Conservation (phyloP, 257 asterid species). For the Petunia secreta region DNA sequence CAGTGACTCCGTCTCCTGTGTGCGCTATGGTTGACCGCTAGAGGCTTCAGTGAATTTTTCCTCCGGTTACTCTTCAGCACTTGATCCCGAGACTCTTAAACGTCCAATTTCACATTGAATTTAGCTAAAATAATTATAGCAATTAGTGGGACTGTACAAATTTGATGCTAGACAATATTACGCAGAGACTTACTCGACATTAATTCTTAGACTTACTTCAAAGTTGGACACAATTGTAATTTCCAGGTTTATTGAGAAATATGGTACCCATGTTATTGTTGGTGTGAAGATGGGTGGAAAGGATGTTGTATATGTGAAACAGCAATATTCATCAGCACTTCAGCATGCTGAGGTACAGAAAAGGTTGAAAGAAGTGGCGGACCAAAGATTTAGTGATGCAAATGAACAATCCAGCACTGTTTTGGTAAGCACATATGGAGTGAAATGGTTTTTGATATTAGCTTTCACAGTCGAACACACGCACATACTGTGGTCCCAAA, state of each 20-base stretch:
- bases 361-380: conserved; percentile 72
- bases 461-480: neutral
- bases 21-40: no score
- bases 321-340: conserved; percentile 85
- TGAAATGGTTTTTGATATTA: conserved; percentile 53
- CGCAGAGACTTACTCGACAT: neutral
- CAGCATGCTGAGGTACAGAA: conserved; percentile 84
- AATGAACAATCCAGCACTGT: conserved; percentile 48
- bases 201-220: neutral
- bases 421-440: conserved; percentile 45
- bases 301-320: conserved; percentile 87
- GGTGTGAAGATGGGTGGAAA: conserved; percentile 97
- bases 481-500: neutral
- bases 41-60: no score
- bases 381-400: conserved; percentile 74
- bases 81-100: no score
- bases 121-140: no score
- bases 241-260: conserved; percentile 82
- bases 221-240: neutral
- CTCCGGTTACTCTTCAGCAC: no score
- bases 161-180: neutral
- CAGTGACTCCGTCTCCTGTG: no score
- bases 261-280: conserved; percentile 89
- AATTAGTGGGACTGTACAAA: no score
- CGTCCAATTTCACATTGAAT: no score